Evolutionary conservation across 495 filamentous ascomycete species (phyloP).

Genomic region (Talaromyces thailandensis): DNA sequence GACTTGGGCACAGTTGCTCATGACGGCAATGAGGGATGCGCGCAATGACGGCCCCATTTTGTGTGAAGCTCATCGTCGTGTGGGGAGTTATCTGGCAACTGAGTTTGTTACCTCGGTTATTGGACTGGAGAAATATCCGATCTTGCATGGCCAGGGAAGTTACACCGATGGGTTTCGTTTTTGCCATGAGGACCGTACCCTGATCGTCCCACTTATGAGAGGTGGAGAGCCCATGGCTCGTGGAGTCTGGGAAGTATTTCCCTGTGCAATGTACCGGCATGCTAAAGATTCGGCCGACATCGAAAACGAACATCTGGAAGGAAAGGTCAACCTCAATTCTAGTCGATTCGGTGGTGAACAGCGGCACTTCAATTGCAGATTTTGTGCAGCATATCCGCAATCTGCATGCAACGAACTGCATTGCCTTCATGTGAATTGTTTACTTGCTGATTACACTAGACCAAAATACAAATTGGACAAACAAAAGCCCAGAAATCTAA

Average conservation of each 20-base stretch:
- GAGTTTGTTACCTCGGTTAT: slow-evolving; percentile 39
- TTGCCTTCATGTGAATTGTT: slow-evolving; percentile 30
- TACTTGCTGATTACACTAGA: too few species aligned
- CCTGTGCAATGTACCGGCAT: slow-evolving; percentile 47
- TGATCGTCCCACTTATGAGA: slow-evolving; percentile 57
- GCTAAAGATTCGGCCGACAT: slow-evolving; percentile 40
- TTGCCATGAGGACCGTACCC: slow-evolving; percentile 36
- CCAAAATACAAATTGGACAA: too few species aligned
- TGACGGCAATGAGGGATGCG: slow-evolving; percentile 48
- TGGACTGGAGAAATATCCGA: slow-evolving; percentile 43
- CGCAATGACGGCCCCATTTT: slow-evolving; percentile 34
- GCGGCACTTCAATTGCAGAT: slow-evolving; percentile 39
- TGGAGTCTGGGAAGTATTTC: slow-evolving; percentile 49
- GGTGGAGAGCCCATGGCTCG: slow-evolving; percentile 60
- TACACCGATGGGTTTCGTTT: slow-evolving; percentile 43
- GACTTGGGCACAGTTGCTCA: slow-evolving; percentile 42
- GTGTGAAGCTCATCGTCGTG: slow-evolving; percentile 39
- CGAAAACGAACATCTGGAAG: slow-evolving; percentile 29
- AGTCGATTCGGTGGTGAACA: slow-evolving; percentile 58
- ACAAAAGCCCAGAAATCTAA: too few species aligned
- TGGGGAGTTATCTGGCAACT: slow-evolving; percentile 46
- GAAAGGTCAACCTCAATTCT: slow-evolving; percentile 36
- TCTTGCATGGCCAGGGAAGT: slow-evolving; percentile 46
- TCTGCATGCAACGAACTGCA: slow-evolving; percentile 30
- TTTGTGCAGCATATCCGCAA: slow-evolving; percentile 44